Conservation (phyloP, 2,329 filamentous ascomycete species). For the Trichoderma sp. region DNA sequence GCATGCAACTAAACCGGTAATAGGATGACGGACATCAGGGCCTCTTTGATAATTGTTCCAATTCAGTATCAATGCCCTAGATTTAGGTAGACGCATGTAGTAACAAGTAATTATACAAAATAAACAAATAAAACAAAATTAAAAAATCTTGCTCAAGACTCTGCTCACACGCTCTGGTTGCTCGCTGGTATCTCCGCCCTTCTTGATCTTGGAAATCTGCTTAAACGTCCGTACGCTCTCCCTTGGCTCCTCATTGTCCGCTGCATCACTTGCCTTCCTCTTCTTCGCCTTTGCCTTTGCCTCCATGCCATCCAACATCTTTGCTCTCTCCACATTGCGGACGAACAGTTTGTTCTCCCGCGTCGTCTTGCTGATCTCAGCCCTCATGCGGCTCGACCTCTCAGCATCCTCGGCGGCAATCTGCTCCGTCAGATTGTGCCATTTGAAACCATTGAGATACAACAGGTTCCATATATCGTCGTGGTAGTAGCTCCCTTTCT, state of each 20-base stretch:
- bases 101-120: not conserved
- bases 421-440: slow-evolving; percentile 72
- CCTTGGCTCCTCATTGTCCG: slow-evolving; percentile 24
- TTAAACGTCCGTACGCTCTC: slow-evolving; percentile 54
- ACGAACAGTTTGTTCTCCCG: slow-evolving; percentile 82
- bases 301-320: slow-evolving; percentile 75
- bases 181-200: slow-evolving; percentile 42
- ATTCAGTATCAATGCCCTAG: not conserved
- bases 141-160: slow-evolving; percentile 66
- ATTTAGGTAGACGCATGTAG: not conserved
- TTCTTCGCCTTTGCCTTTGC: slow-evolving; percentile 46
- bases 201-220: slow-evolving; percentile 60
- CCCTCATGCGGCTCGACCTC: slow-evolving; percentile 69
- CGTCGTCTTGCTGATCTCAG: slow-evolving; percentile 72
- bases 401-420: slow-evolving; percentile 81
- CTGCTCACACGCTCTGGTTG: slow-evolving; percentile 58
- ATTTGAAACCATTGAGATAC: slow-evolving; percentile 82
- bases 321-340: slow-evolving; percentile 73
- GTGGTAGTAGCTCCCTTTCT: slow-evolving; percentile 79
- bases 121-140: not conserved
- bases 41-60: not conserved
- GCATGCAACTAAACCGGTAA: not conserved
- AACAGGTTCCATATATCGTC: slow-evolving; percentile 85
- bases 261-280: slow-evolving; percentile 33
- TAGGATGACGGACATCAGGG: not conserved